Base-by-base conservation (phyloP, 805 yeast species). In the Myxozyma melibiosi region DNA sequence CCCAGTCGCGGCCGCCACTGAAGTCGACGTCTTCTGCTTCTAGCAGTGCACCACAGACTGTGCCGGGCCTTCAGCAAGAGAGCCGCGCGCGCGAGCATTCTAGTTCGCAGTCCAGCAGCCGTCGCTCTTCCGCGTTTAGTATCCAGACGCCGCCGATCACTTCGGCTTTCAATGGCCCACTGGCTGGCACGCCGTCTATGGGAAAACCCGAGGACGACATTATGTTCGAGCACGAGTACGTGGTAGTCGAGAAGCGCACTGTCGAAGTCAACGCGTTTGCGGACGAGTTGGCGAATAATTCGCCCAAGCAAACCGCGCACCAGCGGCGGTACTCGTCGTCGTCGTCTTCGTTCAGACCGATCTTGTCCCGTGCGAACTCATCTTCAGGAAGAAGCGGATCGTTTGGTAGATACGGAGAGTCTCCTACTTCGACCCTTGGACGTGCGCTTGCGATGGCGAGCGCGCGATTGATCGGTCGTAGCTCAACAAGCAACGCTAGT, bases 191-290 rank as follows among this genome's bases (percentile, higher is more conserved):
- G 18, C 30, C 28, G 18, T 7, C 48, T 11, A 24, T 51, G 4
- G 60, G 54, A 16, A 59, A 51, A 22, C 63, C 67, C 3, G 64
- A 60, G 33, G 58, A 60, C 34, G 64, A 60, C 25, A 57, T 58
- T 14, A 54, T 58, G 62, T 54, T 84, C 55, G 96, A 90, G 65
- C 84, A 83, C 63, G 97, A 90, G 67, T 92, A 92, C 66, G 98
- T 92, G 33, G 96, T 92, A 38, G 91, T 92, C 28, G 98, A 92
- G 70, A 94, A 92, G 70, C 81, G 96, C 48, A 89, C 94, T 0
- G 97, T 92, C 2, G 98, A 94, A 69, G 96, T 92, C 7, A 92
- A 92, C 74, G 92, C 96, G 1, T 77, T 94, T 55, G 99, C 99
- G 2, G 98, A 92, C 71, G 97, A 91, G 70, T 74, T 92, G 50